Conservation (phyloP, 805 yeast genomes). For the Kodamaea lidongshanica region DNA sequence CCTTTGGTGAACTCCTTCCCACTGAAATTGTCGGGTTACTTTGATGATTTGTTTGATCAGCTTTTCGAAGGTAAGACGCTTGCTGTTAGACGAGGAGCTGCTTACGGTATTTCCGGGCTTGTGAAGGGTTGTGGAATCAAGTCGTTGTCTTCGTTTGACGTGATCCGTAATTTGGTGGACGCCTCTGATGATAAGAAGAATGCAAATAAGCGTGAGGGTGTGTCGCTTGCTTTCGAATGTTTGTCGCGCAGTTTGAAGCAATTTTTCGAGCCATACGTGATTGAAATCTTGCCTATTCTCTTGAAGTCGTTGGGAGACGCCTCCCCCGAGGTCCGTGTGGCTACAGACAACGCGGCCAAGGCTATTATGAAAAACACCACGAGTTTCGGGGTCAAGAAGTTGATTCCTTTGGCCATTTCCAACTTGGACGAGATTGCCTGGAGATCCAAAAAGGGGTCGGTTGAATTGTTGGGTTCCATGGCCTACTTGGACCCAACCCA, state of each 20-base stretch:
- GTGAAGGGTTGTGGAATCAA: conserved; percentile 85
- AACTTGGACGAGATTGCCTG: conserved; percentile 86
- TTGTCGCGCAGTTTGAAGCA: conserved; percentile 70
- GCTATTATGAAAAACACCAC: conserved; percentile 87
- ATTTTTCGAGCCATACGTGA: conserved; percentile 88
- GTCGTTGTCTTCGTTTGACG: conserved; percentile 67
- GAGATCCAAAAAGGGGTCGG: conserved; percentile 97
- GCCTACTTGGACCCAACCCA: conserved; percentile 95
- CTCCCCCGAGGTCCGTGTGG: conserved; percentile 77
- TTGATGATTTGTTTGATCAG: conserved; percentile 54
- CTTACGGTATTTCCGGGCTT: conserved; percentile 92
- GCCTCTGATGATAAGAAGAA: conserved; percentile 87
- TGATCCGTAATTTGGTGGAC: conserved; percentile 66
- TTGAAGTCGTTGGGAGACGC: conserved; percentile 81
- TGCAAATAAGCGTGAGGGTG: conserved; percentile 74
- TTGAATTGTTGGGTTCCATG: conserved; percentile 94
- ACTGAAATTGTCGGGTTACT: conserved; percentile 44
- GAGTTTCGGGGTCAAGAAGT: conserved; percentile 80
- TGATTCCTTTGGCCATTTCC: conserved; percentile 85
- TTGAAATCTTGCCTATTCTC: conserved; percentile 78
- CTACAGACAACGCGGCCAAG: conserved; percentile 82
- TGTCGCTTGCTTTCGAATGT: conserved; percentile 79
- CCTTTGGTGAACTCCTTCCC: conserved; percentile 65
- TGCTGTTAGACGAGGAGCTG: conserved; percentile 82
- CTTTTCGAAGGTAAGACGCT: conserved; percentile 46